Evolutionary conservation across 2,329 filamentous ascomycete genomes (phyloP).

Genomic region (Cercospora sesami): DNA sequence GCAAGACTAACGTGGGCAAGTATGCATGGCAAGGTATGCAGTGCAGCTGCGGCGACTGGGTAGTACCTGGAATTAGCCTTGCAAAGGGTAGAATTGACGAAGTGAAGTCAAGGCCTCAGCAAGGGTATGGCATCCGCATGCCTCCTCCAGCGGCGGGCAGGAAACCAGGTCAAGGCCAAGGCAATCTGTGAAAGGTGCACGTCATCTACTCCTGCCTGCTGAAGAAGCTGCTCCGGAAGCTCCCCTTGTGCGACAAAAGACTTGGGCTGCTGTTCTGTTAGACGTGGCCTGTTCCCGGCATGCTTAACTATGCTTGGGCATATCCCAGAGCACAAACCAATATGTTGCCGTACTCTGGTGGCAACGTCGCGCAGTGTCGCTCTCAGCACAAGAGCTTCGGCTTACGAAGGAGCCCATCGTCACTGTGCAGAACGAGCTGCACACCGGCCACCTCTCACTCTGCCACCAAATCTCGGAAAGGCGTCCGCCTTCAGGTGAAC

Average conservation of each 20-base stretch:
- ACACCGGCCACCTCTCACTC: neutral
- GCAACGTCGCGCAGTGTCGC: neutral
- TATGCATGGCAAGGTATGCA: slow-evolving; percentile 96
- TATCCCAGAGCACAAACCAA: neutral
- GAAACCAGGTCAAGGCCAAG: slow-evolving; percentile 17
- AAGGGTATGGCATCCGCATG: slow-evolving; percentile 38
- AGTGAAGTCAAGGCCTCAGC: slow-evolving; percentile 39
- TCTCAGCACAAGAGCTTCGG: neutral
- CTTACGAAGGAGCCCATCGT: neutral
- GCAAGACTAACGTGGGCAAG: slow-evolving; percentile 79
- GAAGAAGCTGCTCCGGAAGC: neutral
- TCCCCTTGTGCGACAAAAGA: neutral
- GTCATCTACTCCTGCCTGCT: neutral
- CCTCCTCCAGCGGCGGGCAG: slow-evolving; percentile 32
- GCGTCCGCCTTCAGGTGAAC: neutral
- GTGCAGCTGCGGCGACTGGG: slow-evolving; percentile 88
- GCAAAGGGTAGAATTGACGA: slow-evolving; percentile 82
- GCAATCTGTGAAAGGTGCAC: slow-evolving; percentile 24
- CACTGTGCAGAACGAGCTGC: neutral
- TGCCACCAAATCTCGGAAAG: neutral
- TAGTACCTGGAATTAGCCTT: slow-evolving; percentile 85
- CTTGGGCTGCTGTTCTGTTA: neutral
- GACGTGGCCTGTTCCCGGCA: neutral
- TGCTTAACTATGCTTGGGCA: neutral
- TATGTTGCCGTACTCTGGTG: neutral